Evolutionary conservation across 2,329 filamentous ascomycete genomes (phyloP), one percentile per base, ranked within the genome.

Genomic region (Raffaelea arxii): DNA sequence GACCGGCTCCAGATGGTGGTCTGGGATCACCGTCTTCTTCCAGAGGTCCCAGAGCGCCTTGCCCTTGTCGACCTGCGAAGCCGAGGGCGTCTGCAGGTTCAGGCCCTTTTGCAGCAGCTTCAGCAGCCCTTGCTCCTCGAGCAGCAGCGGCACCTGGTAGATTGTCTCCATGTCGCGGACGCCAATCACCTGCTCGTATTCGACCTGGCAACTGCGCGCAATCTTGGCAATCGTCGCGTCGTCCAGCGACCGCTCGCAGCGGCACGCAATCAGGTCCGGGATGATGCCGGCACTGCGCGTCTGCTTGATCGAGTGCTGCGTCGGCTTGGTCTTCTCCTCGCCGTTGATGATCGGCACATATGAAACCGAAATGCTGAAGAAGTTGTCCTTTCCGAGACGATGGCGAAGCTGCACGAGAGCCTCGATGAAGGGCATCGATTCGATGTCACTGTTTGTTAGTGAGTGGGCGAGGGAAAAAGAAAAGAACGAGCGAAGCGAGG

Each of bases 241-340:
- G 41, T 87, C 82, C 6, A 97, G 77, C 12, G 82, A 77, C 44
- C 75, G 74, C 58, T 91, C 84, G 63, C 91, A 97, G 45, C 92
- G 86, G 62, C 92, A 97, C 14, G 32, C 92, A 67, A 97, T 92
- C 62, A 92, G 60, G 56, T 86, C 82, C 2, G 82, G 83, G 49
- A 73, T 77, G 46, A 87, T 66, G 60, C 89, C 89, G 52, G 86
- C 84, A 60, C 85, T 90, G 52, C 91, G 83, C 51, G 90, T 82
- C 57, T 85, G 80, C 60, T 83, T 83, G 58, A 97, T 88, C 23
- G 91, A 87, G 58, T 87, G 80, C 64, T 98, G 92, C 0, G 92
- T 98, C 0, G 92, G 92, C 70, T 97, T 97, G 10, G 90, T 97
- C 78, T 97, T 97, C 65, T 94, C 82, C 71, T 97, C 76, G 37